These are phyloP conservation scores for Leucogyrophana mollusca DNA, from an alignment of 768 basidiomycete species.

Conservation along the genomic window DNA sequence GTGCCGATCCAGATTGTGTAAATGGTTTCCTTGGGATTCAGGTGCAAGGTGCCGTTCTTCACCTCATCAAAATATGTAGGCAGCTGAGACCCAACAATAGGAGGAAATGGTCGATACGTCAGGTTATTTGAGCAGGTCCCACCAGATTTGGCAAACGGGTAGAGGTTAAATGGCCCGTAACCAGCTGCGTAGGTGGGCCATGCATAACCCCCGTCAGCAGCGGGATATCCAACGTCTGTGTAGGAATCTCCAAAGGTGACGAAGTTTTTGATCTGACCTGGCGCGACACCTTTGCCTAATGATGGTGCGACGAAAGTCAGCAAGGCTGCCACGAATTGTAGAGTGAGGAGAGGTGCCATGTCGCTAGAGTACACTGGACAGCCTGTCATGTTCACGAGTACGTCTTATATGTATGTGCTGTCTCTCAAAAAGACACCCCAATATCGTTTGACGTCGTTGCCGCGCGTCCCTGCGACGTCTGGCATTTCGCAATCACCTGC, in stretches of 20 bases:
- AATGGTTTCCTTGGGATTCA: slow-evolving; percentile 43
- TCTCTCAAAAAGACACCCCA: neutral
- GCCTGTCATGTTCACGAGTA: neutral
- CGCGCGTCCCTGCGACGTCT: too few relatives aligned
- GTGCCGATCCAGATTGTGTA: slow-evolving; percentile 65
- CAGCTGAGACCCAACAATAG: slow-evolving; percentile 54
- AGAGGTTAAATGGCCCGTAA: slow-evolving; percentile 46
- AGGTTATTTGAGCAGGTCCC: slow-evolving; percentile 61
- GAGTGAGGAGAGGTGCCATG: neutral
- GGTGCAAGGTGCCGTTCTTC: slow-evolving; percentile 36
- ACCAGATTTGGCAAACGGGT: slow-evolving; percentile 55
- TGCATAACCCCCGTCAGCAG: slow-evolving; percentile 35
- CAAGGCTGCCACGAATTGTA: neutral
- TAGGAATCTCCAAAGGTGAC: slow-evolving; percentile 65
- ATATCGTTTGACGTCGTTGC: neutral
- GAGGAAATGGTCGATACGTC: slow-evolving; percentile 52
- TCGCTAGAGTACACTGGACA: too few relatives aligned
- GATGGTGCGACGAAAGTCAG: neutral
- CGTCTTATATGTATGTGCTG: neutral
- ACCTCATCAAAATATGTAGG: slow-evolving; percentile 45
- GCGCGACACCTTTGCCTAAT: slow-evolving; percentile 18
- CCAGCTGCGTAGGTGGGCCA: slow-evolving; percentile 59
- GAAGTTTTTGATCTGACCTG: slow-evolving; percentile 50
- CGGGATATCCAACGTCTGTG: slow-evolving; percentile 38
- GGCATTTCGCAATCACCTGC: too few relatives aligned